Conservation (phyloP, 768 basidiomycete species). For the Naganishia friedmannii region DNA sequence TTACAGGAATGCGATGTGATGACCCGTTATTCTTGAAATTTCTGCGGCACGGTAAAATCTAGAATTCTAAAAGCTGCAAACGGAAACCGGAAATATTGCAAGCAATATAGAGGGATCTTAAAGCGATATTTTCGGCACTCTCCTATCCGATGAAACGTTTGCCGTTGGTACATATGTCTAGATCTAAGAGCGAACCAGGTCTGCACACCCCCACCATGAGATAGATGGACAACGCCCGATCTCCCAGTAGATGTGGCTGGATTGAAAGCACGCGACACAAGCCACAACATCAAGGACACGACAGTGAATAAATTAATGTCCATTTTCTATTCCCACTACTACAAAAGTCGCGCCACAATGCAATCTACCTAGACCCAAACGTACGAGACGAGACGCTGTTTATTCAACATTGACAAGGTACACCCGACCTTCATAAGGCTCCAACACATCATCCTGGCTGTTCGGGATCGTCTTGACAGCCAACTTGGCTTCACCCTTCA, state of each 20-base stretch:
- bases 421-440: conserved; percentile 23
- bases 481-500: conserved; percentile 28
- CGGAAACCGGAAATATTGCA: background rate
- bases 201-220: no score
- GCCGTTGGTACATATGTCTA: no score
- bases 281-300: no score
- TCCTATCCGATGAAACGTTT: no score
- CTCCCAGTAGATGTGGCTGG: no score
- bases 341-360: background rate
- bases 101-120: background rate
- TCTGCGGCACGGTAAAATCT: background rate
- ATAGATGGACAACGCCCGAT: no score
- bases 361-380: background rate
- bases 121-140: no score
- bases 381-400: background rate
- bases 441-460: conserved; percentile 13
- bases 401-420: conserved; percentile 26
- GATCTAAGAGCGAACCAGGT: no score
- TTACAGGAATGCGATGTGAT: no score
- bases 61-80: no score
- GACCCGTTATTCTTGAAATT: background rate
- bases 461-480: conserved; percentile 16
- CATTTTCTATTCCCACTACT: background rate
- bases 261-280: no score
- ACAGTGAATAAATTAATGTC: background rate